Evolutionary conservation across 441 rosid genomes (phyloP), one percentile per base, ranked within the genome.

Genomic region (Gossypium davidsonii): DNA sequence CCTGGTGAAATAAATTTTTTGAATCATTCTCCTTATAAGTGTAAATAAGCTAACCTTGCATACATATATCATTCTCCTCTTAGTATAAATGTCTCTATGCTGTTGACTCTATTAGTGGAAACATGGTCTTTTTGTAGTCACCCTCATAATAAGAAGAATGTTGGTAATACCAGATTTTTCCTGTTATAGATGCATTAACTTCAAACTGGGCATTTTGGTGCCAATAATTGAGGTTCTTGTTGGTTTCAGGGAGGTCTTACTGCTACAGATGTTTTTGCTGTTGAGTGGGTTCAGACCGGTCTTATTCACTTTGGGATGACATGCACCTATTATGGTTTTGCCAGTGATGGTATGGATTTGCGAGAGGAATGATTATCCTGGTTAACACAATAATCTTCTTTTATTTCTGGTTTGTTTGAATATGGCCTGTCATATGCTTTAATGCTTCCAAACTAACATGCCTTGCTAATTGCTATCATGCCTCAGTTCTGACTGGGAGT

Each of bases 291-390:
- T 57, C 62, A 57, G 62, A 57, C 34, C 0, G 62, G 62, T 57
- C 12, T 57, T 21, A 57, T 57, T 57, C 62, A 57, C 15, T 57
- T 57, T 57, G 62, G 62, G 62, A 57, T 57, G 62, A 95, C 98
- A 1, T 94, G 88, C 74, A 89, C 97, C 44, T 95, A 95, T 83
- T 95, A 87, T 84, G 99, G 98, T 77, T 95, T 93, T 84, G 98
- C 91, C 68, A 86, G 99, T 65, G 98, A 95, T 77, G 99, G 99
- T 95, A 86, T 79, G 88, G 70, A 73, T 59, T 55, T 6, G 14
- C 25, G 67, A 20, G 21, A 53, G 52, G 76, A 21, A 25, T 21
- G 65, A 20, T 34, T 39, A 48, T 20, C 71, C 70, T 53, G 12
- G 51, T 5, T 42, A 44, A 44, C 20, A 26, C 6, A 67, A 25